These are phyloP conservation scores for Toxicodendron radicans DNA, from an alignment of 345 rosid genomes.

Conservation along the genomic window DNA sequence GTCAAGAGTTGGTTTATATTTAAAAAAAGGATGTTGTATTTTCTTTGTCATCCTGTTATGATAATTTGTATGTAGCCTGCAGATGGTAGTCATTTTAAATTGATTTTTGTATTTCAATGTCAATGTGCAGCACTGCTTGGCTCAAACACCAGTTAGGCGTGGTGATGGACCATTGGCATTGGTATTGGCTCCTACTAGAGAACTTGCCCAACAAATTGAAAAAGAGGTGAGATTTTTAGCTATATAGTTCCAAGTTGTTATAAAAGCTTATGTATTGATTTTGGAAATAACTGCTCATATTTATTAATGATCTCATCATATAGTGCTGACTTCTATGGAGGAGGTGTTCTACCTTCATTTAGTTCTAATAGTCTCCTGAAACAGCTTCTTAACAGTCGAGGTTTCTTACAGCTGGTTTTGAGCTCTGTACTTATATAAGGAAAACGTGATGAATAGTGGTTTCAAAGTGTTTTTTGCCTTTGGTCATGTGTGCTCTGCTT, in stretches of 20 bases:
- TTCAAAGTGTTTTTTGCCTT: not conserved
- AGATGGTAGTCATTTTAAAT: not conserved
- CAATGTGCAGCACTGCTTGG: conserved; percentile 38
- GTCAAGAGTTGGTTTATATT: not conserved
- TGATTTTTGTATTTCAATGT: not conserved
- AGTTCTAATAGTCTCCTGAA: not conserved
- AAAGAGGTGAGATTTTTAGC: conserved; percentile 29
- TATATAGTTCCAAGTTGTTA: not conserved
- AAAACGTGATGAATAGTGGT: not conserved
- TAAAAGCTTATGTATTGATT: not conserved
- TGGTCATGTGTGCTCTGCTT: not conserved
- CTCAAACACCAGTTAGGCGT: conserved; percentile 31
- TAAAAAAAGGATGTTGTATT: too few species aligned
- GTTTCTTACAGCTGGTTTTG: not conserved
- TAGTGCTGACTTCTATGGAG: not conserved
- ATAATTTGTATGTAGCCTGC: not conserved
- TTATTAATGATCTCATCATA: not conserved
- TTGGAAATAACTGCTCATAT: not conserved
- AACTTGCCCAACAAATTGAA: conserved; percentile 46
- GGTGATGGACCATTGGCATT: conserved; percentile 45
- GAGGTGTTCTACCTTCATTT: not conserved
- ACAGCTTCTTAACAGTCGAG: not conserved
- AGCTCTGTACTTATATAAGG: not conserved
- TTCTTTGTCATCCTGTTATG: not conserved
- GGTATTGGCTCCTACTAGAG: conserved; percentile 48